Evolutionary conservation across 23 red algal species (phyloP).

Genomic region (Gracilaria gracilis): DNA sequence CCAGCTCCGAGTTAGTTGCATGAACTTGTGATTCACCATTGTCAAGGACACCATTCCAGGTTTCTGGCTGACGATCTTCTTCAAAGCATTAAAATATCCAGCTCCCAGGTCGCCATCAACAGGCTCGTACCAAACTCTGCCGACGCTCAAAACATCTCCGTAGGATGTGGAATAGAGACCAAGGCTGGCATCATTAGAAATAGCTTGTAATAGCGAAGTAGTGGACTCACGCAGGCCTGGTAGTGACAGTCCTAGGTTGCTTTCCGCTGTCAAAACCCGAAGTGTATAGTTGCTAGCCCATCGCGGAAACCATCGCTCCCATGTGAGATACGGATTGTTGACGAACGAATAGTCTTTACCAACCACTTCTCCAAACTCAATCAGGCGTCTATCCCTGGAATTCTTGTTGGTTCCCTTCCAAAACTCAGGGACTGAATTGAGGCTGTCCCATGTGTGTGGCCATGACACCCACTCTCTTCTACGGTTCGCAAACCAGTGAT

Average conservation of each 20-base stretch:
- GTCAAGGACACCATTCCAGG: constrained; percentile 72
- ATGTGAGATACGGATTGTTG: constrained; percentile 37
- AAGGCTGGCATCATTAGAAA: background rate
- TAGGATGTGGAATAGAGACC: constrained; percentile 30
- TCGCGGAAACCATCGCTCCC: constrained; percentile 59
- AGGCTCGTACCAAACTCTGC: constrained; percentile 52
- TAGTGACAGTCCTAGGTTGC: constrained; percentile 23
- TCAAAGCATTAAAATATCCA: constrained; percentile 50
- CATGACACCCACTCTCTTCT: constrained; percentile 55
- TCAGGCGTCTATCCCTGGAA: constrained; percentile 22
- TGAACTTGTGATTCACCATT: constrained; percentile 57
- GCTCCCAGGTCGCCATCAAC: constrained; percentile 44
- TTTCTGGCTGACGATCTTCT: constrained; percentile 49
- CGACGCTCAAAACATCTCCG: constrained; percentile 39
- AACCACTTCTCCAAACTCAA: constrained; percentile 41
- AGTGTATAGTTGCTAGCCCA: constrained; percentile 58
- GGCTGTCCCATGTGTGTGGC: constrained; percentile 50
- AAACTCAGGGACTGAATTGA: constrained; percentile 25
- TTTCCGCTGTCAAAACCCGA: constrained; percentile 50
- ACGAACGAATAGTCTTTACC: constrained; percentile 53
- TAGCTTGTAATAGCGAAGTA: too few species aligned
- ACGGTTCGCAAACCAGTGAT: constrained; percentile 33
- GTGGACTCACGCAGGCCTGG: background rate
- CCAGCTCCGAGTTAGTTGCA: constrained; percentile 63
- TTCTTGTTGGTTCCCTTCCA: constrained; percentile 32